Evolutionary conservation across 2,329 filamentous ascomycete species (phyloP).

Genomic region (Hypoxylon rubiginosum): DNA sequence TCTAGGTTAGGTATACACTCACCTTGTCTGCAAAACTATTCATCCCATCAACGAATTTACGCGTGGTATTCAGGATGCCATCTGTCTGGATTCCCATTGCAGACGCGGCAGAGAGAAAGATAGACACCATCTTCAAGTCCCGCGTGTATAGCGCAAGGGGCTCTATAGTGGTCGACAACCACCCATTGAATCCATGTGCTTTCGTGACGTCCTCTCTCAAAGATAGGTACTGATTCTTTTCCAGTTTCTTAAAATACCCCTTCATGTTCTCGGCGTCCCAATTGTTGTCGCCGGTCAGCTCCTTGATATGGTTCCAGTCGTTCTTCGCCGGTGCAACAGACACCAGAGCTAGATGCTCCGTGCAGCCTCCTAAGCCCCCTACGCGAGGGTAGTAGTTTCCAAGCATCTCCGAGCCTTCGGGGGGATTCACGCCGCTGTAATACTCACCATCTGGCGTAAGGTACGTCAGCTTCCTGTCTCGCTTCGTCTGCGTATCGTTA

Average conservation of each 20-base stretch:
- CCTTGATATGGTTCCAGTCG: conserved; percentile 59
- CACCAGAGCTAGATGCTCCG: conserved; percentile 48
- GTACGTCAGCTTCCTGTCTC: conserved; percentile 72
- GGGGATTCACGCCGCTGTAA: conserved; percentile 68
- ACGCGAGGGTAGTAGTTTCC: conserved; percentile 71
- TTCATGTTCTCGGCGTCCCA: conserved; percentile 47
- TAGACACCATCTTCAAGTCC: conserved; percentile 66
- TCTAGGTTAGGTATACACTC: not conserved
- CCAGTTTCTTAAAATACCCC: conserved; percentile 45
- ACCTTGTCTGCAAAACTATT: conserved; percentile 11
- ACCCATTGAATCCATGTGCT: conserved; percentile 50
- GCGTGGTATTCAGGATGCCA: conserved; percentile 52
- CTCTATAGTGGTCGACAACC: conserved; percentile 49
- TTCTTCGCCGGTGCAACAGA: conserved; percentile 59
- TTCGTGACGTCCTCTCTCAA: conserved; percentile 55
- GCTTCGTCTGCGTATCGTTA: conserved; percentile 64
- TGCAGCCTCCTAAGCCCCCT: conserved; percentile 59
- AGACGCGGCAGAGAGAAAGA: conserved; percentile 65
- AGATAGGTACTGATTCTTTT: conserved; percentile 46
- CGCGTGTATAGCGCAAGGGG: conserved; percentile 61
- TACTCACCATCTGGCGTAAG: conserved; percentile 62
- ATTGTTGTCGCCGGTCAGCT: conserved; percentile 51
- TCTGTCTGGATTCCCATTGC: conserved; percentile 60
- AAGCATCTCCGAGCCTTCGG: conserved; percentile 63
- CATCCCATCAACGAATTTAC: not conserved